Conservation (phyloP, 495 filamentous ascomycete species). For the Lasiosphaeria hispida region DNA sequence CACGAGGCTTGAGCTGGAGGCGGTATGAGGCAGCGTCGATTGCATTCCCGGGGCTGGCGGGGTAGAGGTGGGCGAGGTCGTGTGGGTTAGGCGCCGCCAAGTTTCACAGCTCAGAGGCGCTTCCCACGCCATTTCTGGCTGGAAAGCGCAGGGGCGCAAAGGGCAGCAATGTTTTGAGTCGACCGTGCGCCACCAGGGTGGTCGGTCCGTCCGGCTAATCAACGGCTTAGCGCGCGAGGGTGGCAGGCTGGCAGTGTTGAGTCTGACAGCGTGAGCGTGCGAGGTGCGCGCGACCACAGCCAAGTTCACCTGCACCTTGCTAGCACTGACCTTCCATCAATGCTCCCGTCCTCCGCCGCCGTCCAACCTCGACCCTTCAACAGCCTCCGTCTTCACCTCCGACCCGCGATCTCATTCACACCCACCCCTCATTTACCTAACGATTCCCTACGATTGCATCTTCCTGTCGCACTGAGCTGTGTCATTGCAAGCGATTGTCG, state of each 20-base stretch:
- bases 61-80: neutral
- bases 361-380: conserved; percentile 7
- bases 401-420: conserved; percentile 4
- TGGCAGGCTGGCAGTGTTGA: conserved; percentile 2
- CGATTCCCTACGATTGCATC: neutral
- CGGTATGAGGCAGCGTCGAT: neutral
- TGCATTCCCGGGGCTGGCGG: conserved; percentile 11
- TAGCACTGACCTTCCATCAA: neutral
- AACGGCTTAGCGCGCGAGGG: conserved; percentile 31
- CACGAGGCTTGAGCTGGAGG: too few species aligned
- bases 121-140: conserved; percentile 4
- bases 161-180: conserved; percentile 17
- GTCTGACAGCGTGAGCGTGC: conserved; percentile 14
- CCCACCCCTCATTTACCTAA: neutral
- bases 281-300: conserved; percentile 1
- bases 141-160: conserved; percentile 5
- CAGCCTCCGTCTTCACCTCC: neutral
- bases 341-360: neutral
- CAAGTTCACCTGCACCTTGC: conserved; percentile 11
- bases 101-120: conserved; percentile 25
- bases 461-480: neutral
- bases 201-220: conserved; percentile 24
- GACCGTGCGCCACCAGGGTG: conserved; percentile 24
- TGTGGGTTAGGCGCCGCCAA: conserved; percentile 21
- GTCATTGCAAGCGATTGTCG: neutral